Percentiles rank a stretch among this genome's conserved stretches.
Conservation (phyloP, 768 basidiomycete species). For the Tricholoma matsutake region DNA sequence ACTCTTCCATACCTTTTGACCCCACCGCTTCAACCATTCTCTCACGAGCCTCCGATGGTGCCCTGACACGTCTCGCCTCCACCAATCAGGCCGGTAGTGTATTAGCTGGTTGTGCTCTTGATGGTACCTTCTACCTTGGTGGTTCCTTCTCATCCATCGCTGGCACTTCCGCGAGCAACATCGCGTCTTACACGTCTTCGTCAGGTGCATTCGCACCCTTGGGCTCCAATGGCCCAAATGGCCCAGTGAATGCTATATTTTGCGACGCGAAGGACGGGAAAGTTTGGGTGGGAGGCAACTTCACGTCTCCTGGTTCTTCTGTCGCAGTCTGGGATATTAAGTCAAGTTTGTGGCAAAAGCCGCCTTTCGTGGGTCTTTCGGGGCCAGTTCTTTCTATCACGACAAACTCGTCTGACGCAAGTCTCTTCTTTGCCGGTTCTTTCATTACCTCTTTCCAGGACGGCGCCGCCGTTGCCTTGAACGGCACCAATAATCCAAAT, state of each 20-base stretch:
- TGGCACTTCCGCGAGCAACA: conserved; percentile 57
- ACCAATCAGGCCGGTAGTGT: conserved; percentile 82
- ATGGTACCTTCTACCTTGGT: conserved; percentile 71
- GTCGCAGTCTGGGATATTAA: conserved; percentile 72
- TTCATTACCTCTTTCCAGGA: conserved; percentile 76
- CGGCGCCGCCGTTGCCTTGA: conserved; percentile 41
- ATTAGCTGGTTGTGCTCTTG: conserved; percentile 66
- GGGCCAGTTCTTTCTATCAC: conserved; percentile 79
- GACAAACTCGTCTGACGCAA: conserved; percentile 63
- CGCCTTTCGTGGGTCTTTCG: conserved; percentile 79
- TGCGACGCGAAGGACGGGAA: conserved; percentile 68
- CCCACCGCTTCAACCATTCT: conserved; percentile 70
- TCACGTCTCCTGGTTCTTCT: conserved; percentile 62
- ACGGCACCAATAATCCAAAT: conserved; percentile 78
- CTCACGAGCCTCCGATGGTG: conserved; percentile 60
- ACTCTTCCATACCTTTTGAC: conserved; percentile 57
- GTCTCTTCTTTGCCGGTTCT: conserved; percentile 85
- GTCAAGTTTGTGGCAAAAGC: conserved; percentile 64
- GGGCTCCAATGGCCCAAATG: conserved; percentile 69
- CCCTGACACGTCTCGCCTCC: conserved; percentile 65
- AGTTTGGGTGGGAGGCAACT: conserved; percentile 78
- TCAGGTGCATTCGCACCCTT: conserved; percentile 58
- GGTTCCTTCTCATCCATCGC: conserved; percentile 80
- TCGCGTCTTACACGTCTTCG: conserved; percentile 71
- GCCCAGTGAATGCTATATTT: conserved; percentile 65